Evolutionary conservation across 2,329 filamentous ascomycete species (phyloP).

Genomic region (Lachnellula occidentalis): DNA sequence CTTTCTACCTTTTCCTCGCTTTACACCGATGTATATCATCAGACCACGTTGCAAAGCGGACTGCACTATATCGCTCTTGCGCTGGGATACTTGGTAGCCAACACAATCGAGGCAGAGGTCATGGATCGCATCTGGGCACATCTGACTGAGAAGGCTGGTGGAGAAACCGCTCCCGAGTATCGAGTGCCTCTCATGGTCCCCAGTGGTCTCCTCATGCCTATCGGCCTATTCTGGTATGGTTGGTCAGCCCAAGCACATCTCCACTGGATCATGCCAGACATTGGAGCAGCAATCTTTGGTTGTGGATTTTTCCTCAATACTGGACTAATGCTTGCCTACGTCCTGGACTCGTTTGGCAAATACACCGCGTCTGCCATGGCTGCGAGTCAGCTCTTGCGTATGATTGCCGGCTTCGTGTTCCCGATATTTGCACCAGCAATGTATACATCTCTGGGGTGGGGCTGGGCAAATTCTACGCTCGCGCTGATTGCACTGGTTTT

Average conservation of each 20-base stretch:
- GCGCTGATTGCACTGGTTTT: not conserved
- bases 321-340: conserved; percentile 37
- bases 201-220: conserved; percentile 46
- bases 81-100: conserved; percentile 32
- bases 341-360: conserved; percentile 41
- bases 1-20: not conserved
- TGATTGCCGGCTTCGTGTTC: conserved; percentile 29
- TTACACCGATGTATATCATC: not conserved
- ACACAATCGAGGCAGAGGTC: conserved; percentile 37
- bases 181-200: conserved; percentile 52
- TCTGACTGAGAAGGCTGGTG: conserved; percentile 5
- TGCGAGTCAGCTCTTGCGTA: conserved; percentile 25
- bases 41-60: not conserved
- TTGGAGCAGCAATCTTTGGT: conserved; percentile 46
- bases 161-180: conserved; percentile 45
- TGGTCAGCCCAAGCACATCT: conserved; percentile 45
- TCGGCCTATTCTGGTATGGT: conserved; percentile 50
- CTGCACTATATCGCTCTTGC: not conserved
- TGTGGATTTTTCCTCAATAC: conserved; percentile 34
- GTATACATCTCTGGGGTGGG: conserved; percentile 6
- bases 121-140: conserved; percentile 13
- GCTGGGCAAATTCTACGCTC: not conserved
- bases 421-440: conserved; percentile 35
- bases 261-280: conserved; percentile 51
- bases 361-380: conserved; percentile 44